Evolutionary conservation across 345 rosid genomes (phyloP), one percentile per base, ranked within the genome.

Genomic region (Iberis pinnata): DNA sequence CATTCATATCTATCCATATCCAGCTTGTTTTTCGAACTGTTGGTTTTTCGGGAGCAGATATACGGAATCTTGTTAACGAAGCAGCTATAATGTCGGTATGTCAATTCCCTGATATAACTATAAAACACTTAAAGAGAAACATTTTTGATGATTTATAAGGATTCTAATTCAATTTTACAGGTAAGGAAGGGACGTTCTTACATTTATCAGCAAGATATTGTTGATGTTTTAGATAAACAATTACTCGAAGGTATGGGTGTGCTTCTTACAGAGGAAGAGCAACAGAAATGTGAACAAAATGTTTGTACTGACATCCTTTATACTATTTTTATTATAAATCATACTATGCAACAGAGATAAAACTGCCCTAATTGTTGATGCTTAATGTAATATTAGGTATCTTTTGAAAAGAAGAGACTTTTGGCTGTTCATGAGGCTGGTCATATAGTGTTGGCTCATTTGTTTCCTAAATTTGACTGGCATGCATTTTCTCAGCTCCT

Each of bases 401-500:
- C 96, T 36, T 68, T 60, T 48, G 95, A 84, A 70, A 90, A 78
- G 81, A 90, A 82, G 81, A 78, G 81, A 66, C 82, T 90, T 45
- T 65, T 90, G 63, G 98, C 96, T 56, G 80, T 90, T 55, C 98
- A 84, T 68, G 98, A 87, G 77, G 98, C 98, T 63, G 98, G 98
- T 38, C 96, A 87, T 56, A 73, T 84, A 67, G 55, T 90, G 37
- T 75, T 90, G 69, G 89, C 98, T 71, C 98, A 90, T 74, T 73
- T 90, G 81, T 90, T 90, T 68, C 96, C 96, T 43, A 84, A 78
- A 60, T 90, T 80, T 73, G 98, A 90, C 67, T 87, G 96, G 98
- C 98, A 84, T 72, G 98, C 96, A 44, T 90, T 90, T 81, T 87
- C 98, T 49, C 98, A 90, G 82, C 95, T 90, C 52, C 85, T 90